A percentile compares a stretch with the other conserved stretches of the same genome.
Conservation (phyloP, 192 early-diverging fungal species). For the Coemansia erecta region DNA sequence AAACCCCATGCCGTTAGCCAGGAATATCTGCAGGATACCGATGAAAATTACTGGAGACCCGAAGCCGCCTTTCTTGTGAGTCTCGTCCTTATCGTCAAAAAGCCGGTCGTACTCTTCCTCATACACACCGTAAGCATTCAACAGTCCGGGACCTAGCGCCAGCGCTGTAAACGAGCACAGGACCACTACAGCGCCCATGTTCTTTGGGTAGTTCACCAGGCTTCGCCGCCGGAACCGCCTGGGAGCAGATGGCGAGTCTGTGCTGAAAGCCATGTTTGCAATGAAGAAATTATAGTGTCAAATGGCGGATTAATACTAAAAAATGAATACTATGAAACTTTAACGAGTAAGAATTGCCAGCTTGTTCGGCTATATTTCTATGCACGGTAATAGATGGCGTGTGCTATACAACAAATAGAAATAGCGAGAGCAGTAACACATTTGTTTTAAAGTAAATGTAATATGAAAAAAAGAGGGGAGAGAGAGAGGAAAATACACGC, state of each 20-base stretch:
- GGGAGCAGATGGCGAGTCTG: neutral
- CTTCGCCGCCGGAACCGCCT: slow-evolving; percentile 38
- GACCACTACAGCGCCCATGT: slow-evolving; percentile 47
- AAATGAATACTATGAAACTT: neutral
- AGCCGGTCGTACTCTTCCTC: slow-evolving; percentile 50
- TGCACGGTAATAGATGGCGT: no score
- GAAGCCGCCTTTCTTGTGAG: slow-evolving; percentile 9
- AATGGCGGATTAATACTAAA: neutral
- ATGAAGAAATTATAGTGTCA: neutral
- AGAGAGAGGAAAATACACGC: neutral
- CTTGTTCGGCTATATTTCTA: no score
- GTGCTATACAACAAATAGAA: neutral
- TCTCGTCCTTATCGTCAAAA: slow-evolving; percentile 43
- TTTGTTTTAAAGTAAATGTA: neutral
- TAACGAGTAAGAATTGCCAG: no score
- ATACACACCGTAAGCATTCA: slow-evolving; percentile 51
- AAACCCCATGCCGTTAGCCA: slow-evolving; percentile 46
- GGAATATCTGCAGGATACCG: slow-evolving; percentile 42
- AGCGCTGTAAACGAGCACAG: slow-evolving; percentile 45
- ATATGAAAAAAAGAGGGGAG: neutral
- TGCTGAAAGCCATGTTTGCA: neutral
- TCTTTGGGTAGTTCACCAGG: slow-evolving; percentile 26
- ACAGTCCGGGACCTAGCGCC: slow-evolving; percentile 38
- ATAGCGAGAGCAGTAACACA: neutral
- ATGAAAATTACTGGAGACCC: slow-evolving; percentile 51